These are phyloP conservation scores for Helicostylum pulchrum DNA, from an alignment of 192 early-diverging fungal genomes.

Conservation along the genomic window DNA sequence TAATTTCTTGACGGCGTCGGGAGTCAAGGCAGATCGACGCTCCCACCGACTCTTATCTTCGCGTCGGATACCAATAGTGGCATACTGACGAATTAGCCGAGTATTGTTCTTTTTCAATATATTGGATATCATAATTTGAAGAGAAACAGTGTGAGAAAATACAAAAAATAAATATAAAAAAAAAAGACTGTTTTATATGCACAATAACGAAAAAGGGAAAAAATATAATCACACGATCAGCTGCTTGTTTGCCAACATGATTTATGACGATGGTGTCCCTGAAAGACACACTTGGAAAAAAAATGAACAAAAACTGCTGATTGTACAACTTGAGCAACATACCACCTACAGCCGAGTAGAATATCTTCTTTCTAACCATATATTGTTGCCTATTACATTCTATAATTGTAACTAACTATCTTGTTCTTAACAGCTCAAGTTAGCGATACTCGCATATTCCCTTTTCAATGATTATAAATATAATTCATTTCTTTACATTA, in stretches of 20 bases:
- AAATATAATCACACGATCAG: conserved; percentile 1
- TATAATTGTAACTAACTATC: no score
- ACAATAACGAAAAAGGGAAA: neutral
- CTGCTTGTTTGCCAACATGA: neutral
- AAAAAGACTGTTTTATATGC: neutral
- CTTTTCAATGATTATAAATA: no score
- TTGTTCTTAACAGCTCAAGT: no score
- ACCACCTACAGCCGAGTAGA: no score
- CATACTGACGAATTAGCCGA: neutral
- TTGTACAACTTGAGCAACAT: no score
- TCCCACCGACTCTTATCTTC: conserved; percentile 99
- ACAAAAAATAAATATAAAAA: neutral
- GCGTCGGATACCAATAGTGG: conserved; percentile 75
- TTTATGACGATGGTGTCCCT: no score
- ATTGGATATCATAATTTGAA: neutral
- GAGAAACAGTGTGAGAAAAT: neutral
- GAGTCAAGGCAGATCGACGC: conserved; percentile 85
- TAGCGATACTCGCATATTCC: no score
- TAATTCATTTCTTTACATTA: no score
- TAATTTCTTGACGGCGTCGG: conserved; percentile 78
- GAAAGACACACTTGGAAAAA: no score
- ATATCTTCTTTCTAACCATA: no score
- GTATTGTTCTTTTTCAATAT: neutral
- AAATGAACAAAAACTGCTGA: no score
- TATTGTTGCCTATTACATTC: no score